Percentiles rank a stretch among this genome's conserved stretches.
Evolutionary conservation across 2,329 filamentous ascomycete genomes (phyloP).

Genomic region (Chlorencoelia australis): DNA sequence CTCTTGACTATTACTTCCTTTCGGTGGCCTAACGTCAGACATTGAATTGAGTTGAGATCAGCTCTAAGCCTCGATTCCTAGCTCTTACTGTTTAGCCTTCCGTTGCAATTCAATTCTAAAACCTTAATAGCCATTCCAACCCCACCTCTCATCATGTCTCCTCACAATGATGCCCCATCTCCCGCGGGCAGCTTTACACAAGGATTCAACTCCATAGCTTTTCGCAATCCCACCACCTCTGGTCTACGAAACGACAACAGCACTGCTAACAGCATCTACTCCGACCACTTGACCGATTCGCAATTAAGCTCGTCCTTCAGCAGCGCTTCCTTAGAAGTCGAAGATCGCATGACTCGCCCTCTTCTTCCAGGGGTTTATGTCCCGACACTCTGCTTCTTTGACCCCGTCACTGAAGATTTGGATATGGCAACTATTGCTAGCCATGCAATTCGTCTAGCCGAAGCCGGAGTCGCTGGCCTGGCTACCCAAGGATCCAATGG

Average conservation of each 20-base stretch:
- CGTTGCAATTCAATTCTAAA: no score
- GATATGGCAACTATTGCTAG: conserved; percentile 44
- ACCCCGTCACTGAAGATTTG: conserved; percentile 53
- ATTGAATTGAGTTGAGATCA: no score
- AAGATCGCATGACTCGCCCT: conserved; percentile 29
- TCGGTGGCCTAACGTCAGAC: no score
- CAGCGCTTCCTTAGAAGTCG: conserved; percentile 28
- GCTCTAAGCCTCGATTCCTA: no score
- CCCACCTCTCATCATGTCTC: conserved; percentile 34
- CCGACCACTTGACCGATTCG: conserved; percentile 25
- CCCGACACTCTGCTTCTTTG: conserved; percentile 66
- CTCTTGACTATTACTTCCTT: no score
- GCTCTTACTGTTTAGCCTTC: no score
- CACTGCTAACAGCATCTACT: conserved; percentile 25
- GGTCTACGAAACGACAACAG: conserved; percentile 16
- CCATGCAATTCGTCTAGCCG: conserved; percentile 45
- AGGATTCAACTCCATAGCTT: conserved; percentile 32
- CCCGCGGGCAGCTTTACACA: conserved; percentile 36
- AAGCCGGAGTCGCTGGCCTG: conserved; percentile 49
- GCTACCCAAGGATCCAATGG: conserved; percentile 58
- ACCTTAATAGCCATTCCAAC: no score
- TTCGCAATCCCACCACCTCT: conserved; percentile 16
- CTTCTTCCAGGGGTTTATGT: conserved; percentile 54
- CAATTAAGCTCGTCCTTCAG: conserved; percentile 34
- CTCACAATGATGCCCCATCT: conserved; percentile 39